These are phyloP conservation scores for Hyaloscypha variabilis DNA, from an alignment of 495 filamentous ascomycete species.

Conservation along the genomic window DNA sequence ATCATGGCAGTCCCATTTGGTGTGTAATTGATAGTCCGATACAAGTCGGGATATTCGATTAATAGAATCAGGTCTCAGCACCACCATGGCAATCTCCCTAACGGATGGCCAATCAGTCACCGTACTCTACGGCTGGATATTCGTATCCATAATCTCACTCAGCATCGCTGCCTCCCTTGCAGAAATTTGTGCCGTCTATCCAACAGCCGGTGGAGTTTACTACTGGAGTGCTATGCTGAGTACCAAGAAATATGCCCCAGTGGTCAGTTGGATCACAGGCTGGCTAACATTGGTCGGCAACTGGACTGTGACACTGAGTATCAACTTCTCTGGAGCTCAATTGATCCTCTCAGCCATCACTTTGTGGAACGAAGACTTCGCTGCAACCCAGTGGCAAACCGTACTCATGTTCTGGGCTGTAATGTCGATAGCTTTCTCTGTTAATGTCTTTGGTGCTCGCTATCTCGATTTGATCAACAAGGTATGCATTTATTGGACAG, in stretches of 20 bases:
- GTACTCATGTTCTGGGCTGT: slow-evolving; percentile 67
- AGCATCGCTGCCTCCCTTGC: slow-evolving; percentile 46
- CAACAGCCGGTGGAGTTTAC: slow-evolving; percentile 51
- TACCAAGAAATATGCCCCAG: slow-evolving; percentile 45
- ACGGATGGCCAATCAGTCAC: slow-evolving; percentile 63
- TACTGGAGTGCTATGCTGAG: slow-evolving; percentile 53
- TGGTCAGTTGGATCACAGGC: slow-evolving; percentile 50
- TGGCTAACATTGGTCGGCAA: slow-evolving; percentile 54
- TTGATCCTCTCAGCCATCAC: slow-evolving; percentile 64
- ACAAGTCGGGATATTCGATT: neutral
- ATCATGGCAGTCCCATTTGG: slow-evolving; percentile 39
- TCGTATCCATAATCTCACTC: slow-evolving; percentile 45
- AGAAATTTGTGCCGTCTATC: slow-evolving; percentile 49
- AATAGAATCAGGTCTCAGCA: slow-evolving; percentile 41
- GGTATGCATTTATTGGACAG: slow-evolving; percentile 69
- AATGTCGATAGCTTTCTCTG: slow-evolving; percentile 55
- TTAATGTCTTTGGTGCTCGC: slow-evolving; percentile 60
- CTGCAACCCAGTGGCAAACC: slow-evolving; percentile 63
- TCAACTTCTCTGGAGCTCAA: slow-evolving; percentile 58
- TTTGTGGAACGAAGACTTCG: slow-evolving; percentile 63
- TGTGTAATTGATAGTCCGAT: slow-evolving; percentile 5
- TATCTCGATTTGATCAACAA: slow-evolving; percentile 69
- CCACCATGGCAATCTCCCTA: slow-evolving; percentile 67
- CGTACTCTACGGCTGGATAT: slow-evolving; percentile 48
- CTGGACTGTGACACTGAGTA: slow-evolving; percentile 52